Conservation (phyloP, 805 yeast species). For the Saturnispora zaruensis region DNA sequence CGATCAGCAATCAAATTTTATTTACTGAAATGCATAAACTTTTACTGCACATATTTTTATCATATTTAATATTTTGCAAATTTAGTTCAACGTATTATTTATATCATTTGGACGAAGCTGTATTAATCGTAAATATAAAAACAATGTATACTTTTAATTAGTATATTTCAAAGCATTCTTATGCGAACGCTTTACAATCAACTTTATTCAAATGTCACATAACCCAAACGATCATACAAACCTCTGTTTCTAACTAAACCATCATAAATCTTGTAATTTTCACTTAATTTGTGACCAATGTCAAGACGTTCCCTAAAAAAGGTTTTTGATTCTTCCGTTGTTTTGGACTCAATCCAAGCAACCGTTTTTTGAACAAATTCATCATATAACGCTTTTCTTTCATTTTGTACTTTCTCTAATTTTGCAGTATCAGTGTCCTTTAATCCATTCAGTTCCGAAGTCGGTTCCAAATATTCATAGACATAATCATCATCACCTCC, state of each 20-base stretch:
- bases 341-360: constrained; percentile 66
- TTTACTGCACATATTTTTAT: no score
- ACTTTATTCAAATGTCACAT: constrained; percentile 20
- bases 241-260: constrained; percentile 77
- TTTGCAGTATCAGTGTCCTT: constrained; percentile 32
- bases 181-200: neutral
- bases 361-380: constrained; percentile 57
- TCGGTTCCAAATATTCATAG: constrained; percentile 55
- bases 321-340: constrained; percentile 38
- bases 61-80: no score
- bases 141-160: neutral
- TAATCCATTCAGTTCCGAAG: constrained; percentile 45
- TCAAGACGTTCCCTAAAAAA: constrained; percentile 47
- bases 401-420: constrained; percentile 28
- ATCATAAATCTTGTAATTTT: constrained; percentile 63
- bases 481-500: constrained; percentile 66
- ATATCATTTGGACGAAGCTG: neutral
- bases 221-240: constrained; percentile 67
- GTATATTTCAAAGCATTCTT: neutral
- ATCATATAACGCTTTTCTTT: constrained; percentile 47
- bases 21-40: neutral
- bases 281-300: constrained; percentile 43
- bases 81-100: no score
- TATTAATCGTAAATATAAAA: neutral
- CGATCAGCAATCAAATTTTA: neutral